Evolutionary conservation across 768 basidiomycete genomes (phyloP).

Genomic region (Boletus rubroflammeus): DNA sequence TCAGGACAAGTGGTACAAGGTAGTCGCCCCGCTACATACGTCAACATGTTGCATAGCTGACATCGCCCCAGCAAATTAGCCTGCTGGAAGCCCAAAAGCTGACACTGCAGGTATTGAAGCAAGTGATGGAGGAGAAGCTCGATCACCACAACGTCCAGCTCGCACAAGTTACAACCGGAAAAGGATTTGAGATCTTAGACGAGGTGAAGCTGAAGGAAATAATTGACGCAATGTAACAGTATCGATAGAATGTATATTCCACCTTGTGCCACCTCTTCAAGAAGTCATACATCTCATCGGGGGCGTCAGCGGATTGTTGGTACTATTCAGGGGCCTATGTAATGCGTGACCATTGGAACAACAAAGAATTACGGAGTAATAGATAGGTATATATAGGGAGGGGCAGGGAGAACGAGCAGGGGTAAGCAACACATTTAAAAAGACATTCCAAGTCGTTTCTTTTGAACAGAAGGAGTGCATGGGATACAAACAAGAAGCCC

Average conservation of each 20-base stretch:
- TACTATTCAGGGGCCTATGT: slow-evolving; percentile 2
- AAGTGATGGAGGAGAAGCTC: slow-evolving; percentile 99
- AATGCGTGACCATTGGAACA: slow-evolving; percentile 2
- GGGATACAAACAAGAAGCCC: slow-evolving; percentile 16
- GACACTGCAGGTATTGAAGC: slow-evolving; percentile 87
- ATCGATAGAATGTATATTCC: slow-evolving; percentile 15
- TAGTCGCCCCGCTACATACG: slow-evolving; percentile 31
- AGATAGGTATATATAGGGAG: slow-evolving; percentile 26
- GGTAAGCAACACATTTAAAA: slow-evolving; percentile 6
- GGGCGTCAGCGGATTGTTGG: not conserved
- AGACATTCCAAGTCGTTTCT: slow-evolving; percentile 11
- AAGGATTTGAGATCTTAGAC: slow-evolving; percentile 87
- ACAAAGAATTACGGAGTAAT: slow-evolving; percentile 11
- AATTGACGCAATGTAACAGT: slow-evolving; percentile 74
- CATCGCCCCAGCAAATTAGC: slow-evolving; percentile 74
- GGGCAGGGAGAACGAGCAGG: not conserved
- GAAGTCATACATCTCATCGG: not conserved
- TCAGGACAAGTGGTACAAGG: slow-evolving; percentile 96
- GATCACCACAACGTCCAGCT: slow-evolving; percentile 99
- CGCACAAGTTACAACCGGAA: slow-evolving; percentile 83
- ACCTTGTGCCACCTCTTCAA: not conserved
- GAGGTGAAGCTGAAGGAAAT: slow-evolving; percentile 78
- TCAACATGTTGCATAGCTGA: slow-evolving; percentile 6
- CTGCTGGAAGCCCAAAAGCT: slow-evolving; percentile 83
- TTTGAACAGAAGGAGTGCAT: slow-evolving; percentile 8